phyloP scores from a whole-genome alignment of 352 stramenopile species.

The Pilasporangium apinafurcum region DNA sequence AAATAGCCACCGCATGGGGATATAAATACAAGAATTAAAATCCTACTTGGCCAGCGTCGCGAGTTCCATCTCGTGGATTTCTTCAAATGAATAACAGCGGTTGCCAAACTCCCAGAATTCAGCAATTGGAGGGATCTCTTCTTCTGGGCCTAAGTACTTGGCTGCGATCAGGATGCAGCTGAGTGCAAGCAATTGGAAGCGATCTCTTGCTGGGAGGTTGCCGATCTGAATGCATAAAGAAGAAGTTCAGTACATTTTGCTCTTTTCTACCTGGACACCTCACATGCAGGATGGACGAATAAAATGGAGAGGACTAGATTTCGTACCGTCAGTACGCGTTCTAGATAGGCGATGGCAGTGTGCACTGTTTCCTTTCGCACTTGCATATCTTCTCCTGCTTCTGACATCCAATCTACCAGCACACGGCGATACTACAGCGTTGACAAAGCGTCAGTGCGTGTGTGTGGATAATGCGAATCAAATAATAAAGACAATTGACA shows the following conservation, averaged over 20 bases:
- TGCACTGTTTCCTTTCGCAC: conserved; percentile 81
- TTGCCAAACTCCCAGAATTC: conserved; percentile 87
- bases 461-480: too few relatives aligned
- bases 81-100: conserved; percentile 76
- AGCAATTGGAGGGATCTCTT: conserved; percentile 71
- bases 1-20: neutral
- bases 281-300: neutral
- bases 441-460: neutral
- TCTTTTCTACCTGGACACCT: neutral
- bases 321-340: conserved; percentile 50
- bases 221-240: conserved; percentile 9
- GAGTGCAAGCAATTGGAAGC: conserved; percentile 78
- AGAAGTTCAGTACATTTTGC: neutral
- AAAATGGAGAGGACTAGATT: neutral
- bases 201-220: conserved; percentile 58
- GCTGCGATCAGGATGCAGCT: conserved; percentile 73
- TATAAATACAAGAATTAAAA: neutral
- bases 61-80: conserved; percentile 75
- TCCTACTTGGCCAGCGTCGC: conserved; percentile 42
- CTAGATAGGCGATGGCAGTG: conserved; percentile 75
- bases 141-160: conserved; percentile 76
- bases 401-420: conserved; percentile 81
- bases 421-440: conserved; percentile 53
- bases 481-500: too few relatives aligned
- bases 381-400: conserved; percentile 80